Base-by-base conservation (phyloP, 345 rosid species). In the sweet orange (Citrus sinensis) region DNA sequence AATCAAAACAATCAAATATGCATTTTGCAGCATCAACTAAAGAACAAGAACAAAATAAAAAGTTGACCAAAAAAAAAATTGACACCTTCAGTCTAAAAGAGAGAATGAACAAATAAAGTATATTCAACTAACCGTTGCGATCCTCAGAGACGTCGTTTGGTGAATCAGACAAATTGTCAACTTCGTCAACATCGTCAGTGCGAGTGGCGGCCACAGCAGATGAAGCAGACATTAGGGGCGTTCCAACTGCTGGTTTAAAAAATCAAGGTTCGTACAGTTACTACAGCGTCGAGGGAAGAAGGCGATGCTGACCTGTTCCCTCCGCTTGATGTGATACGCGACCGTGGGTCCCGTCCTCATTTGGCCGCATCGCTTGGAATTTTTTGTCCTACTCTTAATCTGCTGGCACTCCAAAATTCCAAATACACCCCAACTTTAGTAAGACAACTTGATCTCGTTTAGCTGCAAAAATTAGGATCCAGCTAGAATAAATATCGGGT, bases 201-300 rank as follows among this genome's bases (percentile, higher is more conserved):
- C 67, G 35, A 5, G 79, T 0, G 25, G 78, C 63, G 59, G 22
- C 25, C 49, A 46, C 77, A 69, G 84, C 56, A n/a, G 81, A 29
- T 29, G 80, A 34, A 37, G 73, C 63, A 54, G 85, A 67, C 88
- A 86, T 86, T 78, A 24, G 39, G 60, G 51, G 16, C 22, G 56
- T 51, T 32, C 35, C 34, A 9, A 35, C 67, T 13, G 49, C 4
- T 39, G 10, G 78, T 24, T 60, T 2, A 4, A 20, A 34, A 16
- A 34, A 42, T n/a, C 76, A 35, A 20, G 32, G 30, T 72, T 56
- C 51, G 76, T 11, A 56, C 76, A 34, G 32, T 16, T 22, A 20
- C 51, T 72, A 6, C 30, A 13, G 32, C 76, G 7, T 22, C 20
- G 27, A 29, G 51, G 46, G n/a, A 35, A 8, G 34, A 58, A 59